Conservation (phyloP, 2,329 filamentous ascomycete species). For the Periconia sp. region DNA sequence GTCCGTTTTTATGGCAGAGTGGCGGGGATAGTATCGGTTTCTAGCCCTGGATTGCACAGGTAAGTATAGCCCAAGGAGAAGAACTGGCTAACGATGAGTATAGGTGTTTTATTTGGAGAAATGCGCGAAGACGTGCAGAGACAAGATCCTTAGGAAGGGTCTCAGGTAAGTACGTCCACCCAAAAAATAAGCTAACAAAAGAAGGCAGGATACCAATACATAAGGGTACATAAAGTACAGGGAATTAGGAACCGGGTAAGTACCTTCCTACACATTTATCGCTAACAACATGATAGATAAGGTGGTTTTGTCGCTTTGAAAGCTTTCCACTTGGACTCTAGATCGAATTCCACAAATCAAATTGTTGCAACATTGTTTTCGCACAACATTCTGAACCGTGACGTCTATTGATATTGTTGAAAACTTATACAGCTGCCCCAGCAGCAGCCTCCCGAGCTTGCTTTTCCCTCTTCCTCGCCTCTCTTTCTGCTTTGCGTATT, state of each 20-base stretch:
- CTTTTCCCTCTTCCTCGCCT: conserved; percentile 68
- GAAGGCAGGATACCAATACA: not conserved
- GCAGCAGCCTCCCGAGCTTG: conserved; percentile 44
- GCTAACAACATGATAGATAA: not conserved
- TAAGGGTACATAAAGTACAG: not conserved
- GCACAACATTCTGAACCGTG: not conserved
- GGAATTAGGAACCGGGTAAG: not conserved
- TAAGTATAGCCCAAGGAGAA: not conserved
- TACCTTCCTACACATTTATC: not conserved
- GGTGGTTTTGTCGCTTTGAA: conserved; percentile 1
- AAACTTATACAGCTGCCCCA: conserved; percentile 17
- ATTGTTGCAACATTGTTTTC: not conserved
- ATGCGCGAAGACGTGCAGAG: too few relatives aligned
- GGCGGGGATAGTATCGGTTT: not conserved
- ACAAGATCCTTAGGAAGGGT: too few relatives aligned
- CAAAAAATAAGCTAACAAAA: not conserved
- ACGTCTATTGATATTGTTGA: not conserved
- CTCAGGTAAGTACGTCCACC: too few relatives aligned
- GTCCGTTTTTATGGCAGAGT: not conserved
- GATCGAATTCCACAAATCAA: not conserved
- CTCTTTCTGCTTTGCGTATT: conserved; percentile 70
- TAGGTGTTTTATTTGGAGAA: not conserved
- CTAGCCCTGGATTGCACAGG: not conserved
- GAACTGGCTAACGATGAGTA: not conserved
- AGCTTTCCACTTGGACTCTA: conserved; percentile 1